phyloP scores from a whole-genome alignment of 257 asterid species.

The Solanum sejunctum region DNA sequence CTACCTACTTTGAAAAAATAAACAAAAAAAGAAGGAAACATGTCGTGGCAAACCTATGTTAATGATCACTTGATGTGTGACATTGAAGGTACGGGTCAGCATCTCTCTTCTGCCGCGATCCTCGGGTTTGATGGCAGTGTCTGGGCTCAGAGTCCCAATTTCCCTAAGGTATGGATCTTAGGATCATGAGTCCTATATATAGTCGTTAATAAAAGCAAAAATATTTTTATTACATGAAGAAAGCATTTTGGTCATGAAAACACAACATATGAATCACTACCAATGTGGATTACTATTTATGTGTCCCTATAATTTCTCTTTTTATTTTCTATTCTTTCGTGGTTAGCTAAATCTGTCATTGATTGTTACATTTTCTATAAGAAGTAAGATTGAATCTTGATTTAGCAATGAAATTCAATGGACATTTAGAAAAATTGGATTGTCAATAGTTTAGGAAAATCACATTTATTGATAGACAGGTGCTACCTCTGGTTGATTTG shows the following conservation, averaged over 20 bases:
- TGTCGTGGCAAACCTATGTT: constrained; percentile 60
- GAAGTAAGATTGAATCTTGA: neutral
- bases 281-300: neutral
- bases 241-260: neutral
- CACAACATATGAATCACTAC: neutral
- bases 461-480: neutral
- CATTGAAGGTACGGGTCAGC: constrained; percentile 34
- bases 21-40: neutral
- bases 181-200: neutral
- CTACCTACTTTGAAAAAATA: neutral
- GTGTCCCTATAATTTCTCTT: neutral
- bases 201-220: neutral
- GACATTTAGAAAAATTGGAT: neutral
- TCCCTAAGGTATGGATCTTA: constrained; percentile 21
- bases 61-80: constrained; percentile 56
- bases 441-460: neutral
- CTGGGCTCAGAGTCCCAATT: constrained; percentile 51
- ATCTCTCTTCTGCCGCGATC: constrained; percentile 44
- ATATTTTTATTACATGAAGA: no score
- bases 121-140: constrained; percentile 44
- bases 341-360: neutral
- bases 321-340: neutral
- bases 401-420: neutral
- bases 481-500: neutral
- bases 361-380: neutral